A percentile compares a stretch with the other conserved stretches of the same genome.
phyloP scores from a whole-genome alignment of 192 early-diverging fungal genomes.

The Chytriomyces confervae region DNA sequence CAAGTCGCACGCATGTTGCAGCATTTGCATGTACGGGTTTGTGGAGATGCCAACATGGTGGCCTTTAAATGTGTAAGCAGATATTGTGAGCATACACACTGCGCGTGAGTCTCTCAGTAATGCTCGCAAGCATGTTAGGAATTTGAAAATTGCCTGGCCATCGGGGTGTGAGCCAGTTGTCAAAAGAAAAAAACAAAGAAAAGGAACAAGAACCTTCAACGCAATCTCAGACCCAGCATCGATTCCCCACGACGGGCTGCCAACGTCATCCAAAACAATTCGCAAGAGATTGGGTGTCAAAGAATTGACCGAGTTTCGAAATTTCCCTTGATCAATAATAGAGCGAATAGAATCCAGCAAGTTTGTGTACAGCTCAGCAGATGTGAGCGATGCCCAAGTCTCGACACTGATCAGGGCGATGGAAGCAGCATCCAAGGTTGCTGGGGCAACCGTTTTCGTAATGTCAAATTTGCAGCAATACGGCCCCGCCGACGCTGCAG shows the following conservation, averaged over 20 bases:
- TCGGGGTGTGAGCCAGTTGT: not conserved
- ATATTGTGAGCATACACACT: conserved; percentile 79
- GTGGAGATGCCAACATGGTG: conserved; percentile 35
- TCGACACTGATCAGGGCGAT: conserved; percentile 39
- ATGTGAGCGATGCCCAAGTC: conserved; percentile 4
- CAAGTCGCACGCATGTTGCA: conserved; percentile 84
- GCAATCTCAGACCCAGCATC: conserved; percentile 21
- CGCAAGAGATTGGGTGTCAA: conserved; percentile 62
- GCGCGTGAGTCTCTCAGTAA: conserved; percentile 80
- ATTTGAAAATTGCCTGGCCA: conserved; percentile 29
- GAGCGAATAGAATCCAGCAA: conserved; percentile 56
- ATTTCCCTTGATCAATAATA: conserved; percentile 70
- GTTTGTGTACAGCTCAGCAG: conserved; percentile 31
- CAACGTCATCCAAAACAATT: conserved; percentile 81
- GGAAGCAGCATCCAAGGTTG: conserved; percentile 41
- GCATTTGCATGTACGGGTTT: conserved; percentile 59
- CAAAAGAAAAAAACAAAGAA: conserved; percentile 8
- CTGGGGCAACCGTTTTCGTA: conserved; percentile 73
- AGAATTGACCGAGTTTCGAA: conserved; percentile 55
- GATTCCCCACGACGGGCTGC: conserved; percentile 76
- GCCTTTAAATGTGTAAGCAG: conserved; percentile 75
- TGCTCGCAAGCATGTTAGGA: conserved; percentile 76
- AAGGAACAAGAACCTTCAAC: conserved; percentile 1
- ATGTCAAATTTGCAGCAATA: conserved; percentile 89
- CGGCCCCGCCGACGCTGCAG: conserved; percentile 25